Evolutionary conservation across 2,329 filamentous ascomycete species (phyloP), one percentile per base, ranked within the genome.

Genomic region (Ophiostoma ips): DNA sequence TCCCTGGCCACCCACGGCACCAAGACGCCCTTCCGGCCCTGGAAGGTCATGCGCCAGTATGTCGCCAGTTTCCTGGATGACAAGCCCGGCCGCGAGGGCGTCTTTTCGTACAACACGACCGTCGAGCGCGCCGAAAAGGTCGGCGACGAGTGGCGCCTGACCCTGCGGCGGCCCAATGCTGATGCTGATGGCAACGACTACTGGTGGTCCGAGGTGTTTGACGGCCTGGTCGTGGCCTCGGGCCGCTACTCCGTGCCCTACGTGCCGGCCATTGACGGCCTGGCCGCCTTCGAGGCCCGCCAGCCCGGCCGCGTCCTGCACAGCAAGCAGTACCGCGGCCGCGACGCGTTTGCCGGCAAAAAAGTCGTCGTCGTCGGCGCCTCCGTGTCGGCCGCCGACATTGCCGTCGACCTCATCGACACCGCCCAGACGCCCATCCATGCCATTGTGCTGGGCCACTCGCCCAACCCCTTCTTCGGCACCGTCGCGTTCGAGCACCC

Each of bases 271-370:
- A 72, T 83, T 3, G 62, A 68, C 0, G 82, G 82, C 0, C 66
- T 85, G 5, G 61, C 66, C 30, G 66, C 67, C 13, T 84, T 75
- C 75, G 76, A 81, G 57, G 48, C 62, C 12, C 56, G 58, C 2
- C 77, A 76, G 53, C 74, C 76, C 0, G 68, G 66, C 0, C 58
- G 65, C 3, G 71, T 86, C n/a, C 71, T 69, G 2, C 83, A 86
- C 58, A 87, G 85, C 1, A 90, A 88, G 60, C 76, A 76, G 54
- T 92, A 87, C 58, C 74, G 84, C 47, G 33, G 45, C 1, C 36
- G 45, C 8, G 50, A 48, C 1, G 21, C 37, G 2, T 51, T 31
- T 21, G 7, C 21, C 12, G 38, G 34, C 1, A n/a, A 81, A 51
- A 70, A 63, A 0, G 55, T 73, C 0, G 72, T 79, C 36, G 62